Evolutionary conservation across 2,329 filamentous ascomycete genomes (phyloP), one percentile per base, ranked within the genome.

Genomic region (Ophidiomyces ophidiicola): DNA sequence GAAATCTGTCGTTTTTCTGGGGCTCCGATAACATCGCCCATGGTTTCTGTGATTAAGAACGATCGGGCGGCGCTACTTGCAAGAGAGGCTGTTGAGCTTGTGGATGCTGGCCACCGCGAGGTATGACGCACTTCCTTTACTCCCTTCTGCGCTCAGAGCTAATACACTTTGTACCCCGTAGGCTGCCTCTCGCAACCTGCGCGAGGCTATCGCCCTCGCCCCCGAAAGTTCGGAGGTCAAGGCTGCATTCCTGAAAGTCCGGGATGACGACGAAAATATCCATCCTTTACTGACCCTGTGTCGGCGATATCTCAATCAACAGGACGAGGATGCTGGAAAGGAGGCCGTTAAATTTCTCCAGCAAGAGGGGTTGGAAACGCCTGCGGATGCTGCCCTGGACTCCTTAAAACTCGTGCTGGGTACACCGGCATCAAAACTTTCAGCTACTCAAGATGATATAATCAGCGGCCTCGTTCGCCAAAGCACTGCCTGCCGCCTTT

Each of bases 191-290:
- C 54, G 63, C 46, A 67, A 65, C 47, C 56, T 69, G 39, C 61
- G 64, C 52, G 64, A 68, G 56, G 66, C 66, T n/a, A 57, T 65
- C 32, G 58, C 62, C 19, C 53, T 69, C 21, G 64, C 62, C 17
- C 61, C 64, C 24, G 59, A 67, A 19, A 61, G 66, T 42, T 47
- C 56, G 8, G 54, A 63, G 32, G 64, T 69, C 39, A 64, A 63
- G 49, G 54, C 58, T 20, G 64, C 64, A 19, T 62, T 69, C 32
- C 45, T 64, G 28, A 62, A 63, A 45, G 60, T 69, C 37, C 57
- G 58, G 32, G 55, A 61, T 32, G 58, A 63, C 41, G 62, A 64
- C 41, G 54, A 59, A 44, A 54, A 51, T 44, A 52, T 54, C 17
- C 65, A 69, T 46, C 60, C 59, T 10, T 51, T 69, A 31, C 50